Evolutionary conservation across 352 stramenopile species (phyloP), one percentile per base, ranked within the genome.

Genomic region (Phytophthora syringae): DNA sequence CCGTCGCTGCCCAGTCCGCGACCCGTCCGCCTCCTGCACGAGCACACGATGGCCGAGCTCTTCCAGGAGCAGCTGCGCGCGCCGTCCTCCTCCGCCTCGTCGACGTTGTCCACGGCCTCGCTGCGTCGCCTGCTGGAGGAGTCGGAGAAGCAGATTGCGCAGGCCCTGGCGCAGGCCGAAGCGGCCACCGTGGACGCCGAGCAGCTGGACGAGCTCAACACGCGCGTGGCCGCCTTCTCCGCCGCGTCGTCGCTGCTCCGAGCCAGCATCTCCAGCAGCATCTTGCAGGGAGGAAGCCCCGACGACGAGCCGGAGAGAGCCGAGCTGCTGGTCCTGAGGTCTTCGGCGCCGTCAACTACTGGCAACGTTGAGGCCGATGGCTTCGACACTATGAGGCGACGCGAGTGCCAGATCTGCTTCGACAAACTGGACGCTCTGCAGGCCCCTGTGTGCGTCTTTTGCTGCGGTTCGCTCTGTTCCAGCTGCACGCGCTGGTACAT

Each of bases 341-440:
- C 22, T 40, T 72, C 59, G n/a, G 51, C 63, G 49, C 57, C 66
- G 52, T 37, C 58, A 22, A 32, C 24, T 18, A 34, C 53, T 57
- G 50, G 22, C n/a, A 53, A 44, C 18, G 15, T 59, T n/a, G 24
- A 39, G 4, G 22, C n/a, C 18, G 60, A 64, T 7, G 47, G 50
- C 37, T 72, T 82, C 36, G 74, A 79, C 45, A 66, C 61, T 37
- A 48, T 16, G 1, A 58, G 52, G 37, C 62, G 49, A 25, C 72
- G 63, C 37, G 80, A 89, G 45, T 93, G 84, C 57, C 79, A 89
- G 70, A 90, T 93, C 60, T 93, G 84, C 72, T 93, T 88, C 37
- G 82, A 93, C 47, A 76, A 70, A 27, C 62, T 90, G 49, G 79
- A 88, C 20, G 60, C 67, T 5, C 32, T 77, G 13, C 71, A 86